Percentiles rank a stretch among this genome's conserved stretches.
These are phyloP conservation scores for Noccaea bulbosa DNA, from an alignment of 345 rosid species.

Conservation along the genomic window DNA sequence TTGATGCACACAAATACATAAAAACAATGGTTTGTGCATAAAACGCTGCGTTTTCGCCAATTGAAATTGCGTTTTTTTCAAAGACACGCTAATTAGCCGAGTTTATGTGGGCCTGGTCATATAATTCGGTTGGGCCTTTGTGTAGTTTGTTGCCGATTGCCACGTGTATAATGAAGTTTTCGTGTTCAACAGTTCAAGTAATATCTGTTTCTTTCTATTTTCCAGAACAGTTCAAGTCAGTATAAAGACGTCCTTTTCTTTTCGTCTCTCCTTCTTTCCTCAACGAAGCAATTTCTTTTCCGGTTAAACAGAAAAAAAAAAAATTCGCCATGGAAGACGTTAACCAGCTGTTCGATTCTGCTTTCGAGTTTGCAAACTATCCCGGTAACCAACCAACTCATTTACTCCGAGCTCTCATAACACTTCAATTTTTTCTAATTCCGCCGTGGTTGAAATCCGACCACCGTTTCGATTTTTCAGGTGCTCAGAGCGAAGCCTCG, in stretches of 20 bases:
- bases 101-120: too few relatives aligned
- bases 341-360: slow-evolving; percentile 64
- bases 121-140: background rate
- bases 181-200: too few relatives aligned
- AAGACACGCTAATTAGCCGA: too few relatives aligned
- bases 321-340: slow-evolving; percentile 60
- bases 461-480: slow-evolving; percentile 46
- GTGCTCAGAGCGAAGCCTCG: slow-evolving; percentile 64
- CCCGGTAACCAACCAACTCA: slow-evolving; percentile 52
- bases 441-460: slow-evolving; percentile 4
- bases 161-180: slow-evolving; percentile 10
- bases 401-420: background rate
- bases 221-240: too few relatives aligned
- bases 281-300: background rate
- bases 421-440: background rate
- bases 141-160: background rate
- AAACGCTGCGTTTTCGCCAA: too few relatives aligned
- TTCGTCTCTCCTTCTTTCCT: background rate
- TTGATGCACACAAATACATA: too few relatives aligned
- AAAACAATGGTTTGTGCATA: too few relatives aligned
- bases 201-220: too few relatives aligned
- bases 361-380: slow-evolving; percentile 71
- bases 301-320: background rate
- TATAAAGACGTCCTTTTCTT: background rate
- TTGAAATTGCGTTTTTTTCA: too few relatives aligned